Percentiles rank a stretch among this genome's conserved stretches.
These are phyloP conservation scores for Sporothrix globosa DNA, from an alignment of 2,329 filamentous ascomycete species.

Conservation along the genomic window DNA sequence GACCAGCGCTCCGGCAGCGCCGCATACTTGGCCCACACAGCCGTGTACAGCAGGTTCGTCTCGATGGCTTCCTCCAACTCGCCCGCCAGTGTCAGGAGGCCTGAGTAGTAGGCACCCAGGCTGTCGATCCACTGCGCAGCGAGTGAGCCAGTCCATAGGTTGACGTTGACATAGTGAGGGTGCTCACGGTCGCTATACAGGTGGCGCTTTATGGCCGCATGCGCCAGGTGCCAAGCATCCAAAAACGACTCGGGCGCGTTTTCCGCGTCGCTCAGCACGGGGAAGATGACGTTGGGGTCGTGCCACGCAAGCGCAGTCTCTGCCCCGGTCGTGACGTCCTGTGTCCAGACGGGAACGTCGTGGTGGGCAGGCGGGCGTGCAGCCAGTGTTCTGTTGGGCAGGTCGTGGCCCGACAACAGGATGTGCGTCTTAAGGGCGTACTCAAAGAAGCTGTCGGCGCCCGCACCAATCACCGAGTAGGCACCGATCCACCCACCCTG, in stretches of 20 bases:
- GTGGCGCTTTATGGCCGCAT: slow-evolving; percentile 85
- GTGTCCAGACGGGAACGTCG: slow-evolving; percentile 7
- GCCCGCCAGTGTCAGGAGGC: slow-evolving; percentile 80
- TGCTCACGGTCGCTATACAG: slow-evolving; percentile 84
- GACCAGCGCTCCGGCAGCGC: slow-evolving; percentile 95
- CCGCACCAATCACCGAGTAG: slow-evolving; percentile 92
- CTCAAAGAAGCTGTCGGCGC: slow-evolving; percentile 98
- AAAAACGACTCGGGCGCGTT: slow-evolving; percentile 79
- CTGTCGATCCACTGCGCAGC: slow-evolving; percentile 96
- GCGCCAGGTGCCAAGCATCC: slow-evolving; percentile 80
- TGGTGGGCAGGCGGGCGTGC: slow-evolving; percentile 19
- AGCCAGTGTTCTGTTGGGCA: slow-evolving; percentile 54
- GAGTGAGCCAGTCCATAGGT: slow-evolving; percentile 83
- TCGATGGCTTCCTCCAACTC: slow-evolving; percentile 89
- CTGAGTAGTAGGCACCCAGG: slow-evolving; percentile 91
- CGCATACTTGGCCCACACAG: slow-evolving; percentile 93
- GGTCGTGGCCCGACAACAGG: slow-evolving; percentile 74
- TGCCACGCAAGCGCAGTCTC: slow-evolving; percentile 50
- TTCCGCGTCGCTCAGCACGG: slow-evolving; percentile 64
- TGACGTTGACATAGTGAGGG: slow-evolving; percentile 90
- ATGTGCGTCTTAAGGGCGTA: slow-evolving; percentile 96
- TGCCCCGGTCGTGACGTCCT: neutral
- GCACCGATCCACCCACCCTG: slow-evolving; percentile 85
- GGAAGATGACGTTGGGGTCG: slow-evolving; percentile 66
- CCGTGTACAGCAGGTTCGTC: slow-evolving; percentile 86